Evolutionary conservation across 495 filamentous ascomycete genomes (phyloP), one percentile per base, ranked within the genome.

Genomic region (Annulohypoxylon maeteangense): DNA sequence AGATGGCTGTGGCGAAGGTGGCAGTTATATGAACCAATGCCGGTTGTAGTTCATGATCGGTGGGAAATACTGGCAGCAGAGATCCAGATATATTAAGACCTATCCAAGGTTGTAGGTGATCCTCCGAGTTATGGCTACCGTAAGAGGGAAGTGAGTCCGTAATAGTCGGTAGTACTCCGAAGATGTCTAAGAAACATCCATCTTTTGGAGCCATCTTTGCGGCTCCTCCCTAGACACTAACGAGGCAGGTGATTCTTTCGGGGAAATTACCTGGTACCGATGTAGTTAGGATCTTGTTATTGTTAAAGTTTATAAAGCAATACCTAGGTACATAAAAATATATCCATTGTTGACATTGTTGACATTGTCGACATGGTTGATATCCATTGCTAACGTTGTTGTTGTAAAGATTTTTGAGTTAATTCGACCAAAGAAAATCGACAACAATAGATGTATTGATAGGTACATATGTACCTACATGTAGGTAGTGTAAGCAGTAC

Each of bases 1-100:
- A 65, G 25, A 47, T 61, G 56, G 55, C 45, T 55, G 55, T 25
- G 68, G 68, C 68, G 44, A 57, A 61, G 62, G 62, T 65, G 68
- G 48, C 56, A 70, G 55, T 20, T 65, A 70, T 55, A 65, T 70
- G 68, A 65, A 65, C 36, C 10, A 22, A 66, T 38, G 29, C 22
- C 18, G 32, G 14, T 54, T 58, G 42, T 53, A 51, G 31, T 42
- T 29, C 44, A 58, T 44, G 59, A 68, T 59, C 60, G 45, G 23
- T 53, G 60, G 16, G 34, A 25, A 40, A 58, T 38, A 5, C 40
- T 31, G 34, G 7, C 10, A 51, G 34, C 11, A 22, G 27, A 29
- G 29, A 34, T 31, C 47, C 47, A 48, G 27, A 42, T 42, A 36
- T 6, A n/a, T n/a, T n/a, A 22, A 31, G 22, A 16, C 7, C 29